A percentile compares a stretch with the other conserved stretches of the same genome.
These are phyloP conservation scores for Talaromyces funiculosus DNA, from an alignment of 2,329 filamentous ascomycete species.

Conservation along the genomic window DNA sequence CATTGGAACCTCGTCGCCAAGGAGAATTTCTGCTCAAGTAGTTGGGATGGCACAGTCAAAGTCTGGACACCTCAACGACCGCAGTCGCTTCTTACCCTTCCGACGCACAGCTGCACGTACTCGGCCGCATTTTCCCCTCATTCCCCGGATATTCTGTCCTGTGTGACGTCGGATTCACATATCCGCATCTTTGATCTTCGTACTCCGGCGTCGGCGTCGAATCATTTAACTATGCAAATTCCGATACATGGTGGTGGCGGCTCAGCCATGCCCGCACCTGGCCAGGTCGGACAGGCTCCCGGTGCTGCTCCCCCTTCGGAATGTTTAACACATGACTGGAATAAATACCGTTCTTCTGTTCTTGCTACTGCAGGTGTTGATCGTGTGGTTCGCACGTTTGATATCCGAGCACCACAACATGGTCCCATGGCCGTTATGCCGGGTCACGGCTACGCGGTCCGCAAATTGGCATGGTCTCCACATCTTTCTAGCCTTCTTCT, in stretches of 20 bases:
- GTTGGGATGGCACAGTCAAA: slow-evolving; percentile 95
- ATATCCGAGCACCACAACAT: slow-evolving; percentile 68
- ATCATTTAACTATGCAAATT: slow-evolving; percentile 77
- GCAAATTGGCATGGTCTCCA: slow-evolving; percentile 83
- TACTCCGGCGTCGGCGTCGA: slow-evolving; percentile 76
- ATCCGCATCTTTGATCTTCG: slow-evolving; percentile 88
- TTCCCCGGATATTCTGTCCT: slow-evolving; percentile 76
- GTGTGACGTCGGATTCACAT: slow-evolving; percentile 83
- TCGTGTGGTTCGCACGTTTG: slow-evolving; percentile 78
- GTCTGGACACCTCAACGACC: slow-evolving; percentile 81
- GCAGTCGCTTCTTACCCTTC: slow-evolving; percentile 74
- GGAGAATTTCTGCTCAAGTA: slow-evolving; percentile 81
- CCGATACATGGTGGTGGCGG: slow-evolving; percentile 75
- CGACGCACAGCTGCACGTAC: slow-evolving; percentile 91
- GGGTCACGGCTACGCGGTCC: slow-evolving; percentile 87
- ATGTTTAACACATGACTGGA: slow-evolving; percentile 95
- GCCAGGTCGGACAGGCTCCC: slow-evolving; percentile 31
- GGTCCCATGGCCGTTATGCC: slow-evolving; percentile 69
- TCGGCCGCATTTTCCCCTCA: slow-evolving; percentile 86
- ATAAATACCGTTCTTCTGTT: slow-evolving; percentile 85
- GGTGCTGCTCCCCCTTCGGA: slow-evolving; percentile 60
- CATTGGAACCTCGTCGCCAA: slow-evolving; percentile 90
- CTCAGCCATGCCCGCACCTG: slow-evolving; percentile 44
- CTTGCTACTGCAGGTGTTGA: slow-evolving; percentile 89
- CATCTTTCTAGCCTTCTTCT: slow-evolving; percentile 84